phyloP scores from a whole-genome alignment of 2,329 filamentous ascomycete genomes.

The Epichloe coenophiala region DNA sequence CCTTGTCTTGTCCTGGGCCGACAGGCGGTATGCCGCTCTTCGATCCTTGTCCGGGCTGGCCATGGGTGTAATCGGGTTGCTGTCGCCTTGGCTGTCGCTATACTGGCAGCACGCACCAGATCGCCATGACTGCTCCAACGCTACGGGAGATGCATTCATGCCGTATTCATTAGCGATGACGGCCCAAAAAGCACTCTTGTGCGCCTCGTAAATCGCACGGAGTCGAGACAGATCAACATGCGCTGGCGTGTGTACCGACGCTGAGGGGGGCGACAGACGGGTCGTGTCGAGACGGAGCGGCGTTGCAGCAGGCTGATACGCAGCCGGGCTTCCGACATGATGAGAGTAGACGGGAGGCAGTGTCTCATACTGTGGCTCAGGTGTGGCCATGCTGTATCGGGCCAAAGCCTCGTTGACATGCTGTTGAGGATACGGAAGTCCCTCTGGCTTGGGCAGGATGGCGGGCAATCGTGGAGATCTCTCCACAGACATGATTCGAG shows the following conservation, averaged over 20 bases:
- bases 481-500: slow-evolving; percentile 33
- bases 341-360: slow-evolving; percentile 27
- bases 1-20: slow-evolving; percentile 38
- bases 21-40: slow-evolving; percentile 26
- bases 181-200: slow-evolving; percentile 61
- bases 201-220: slow-evolving; percentile 54
- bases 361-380: slow-evolving; percentile 32
- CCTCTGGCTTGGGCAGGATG: slow-evolving; percentile 52
- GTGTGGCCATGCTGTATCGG: slow-evolving; percentile 27
- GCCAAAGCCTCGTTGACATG: slow-evolving; percentile 20
- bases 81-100: slow-evolving; percentile 15
- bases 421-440: slow-evolving; percentile 29
- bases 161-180: slow-evolving; percentile 62
- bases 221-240: slow-evolving; percentile 53
- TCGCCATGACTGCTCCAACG: slow-evolving; percentile 60
- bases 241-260: slow-evolving; percentile 20
- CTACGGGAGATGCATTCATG: slow-evolving; percentile 42
- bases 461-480: slow-evolving; percentile 39
- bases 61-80: slow-evolving; percentile 39
- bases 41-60: slow-evolving; percentile 35
- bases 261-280: slow-evolving; percentile 25
- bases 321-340: slow-evolving; percentile 14
- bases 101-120: slow-evolving; percentile 29
- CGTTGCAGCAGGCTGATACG: slow-evolving; percentile 25
- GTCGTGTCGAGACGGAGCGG: slow-evolving; percentile 49